These are phyloP conservation scores for Geotrichum carabidarum DNA, from an alignment of 1,139 yeast species.

Conservation along the genomic window DNA sequence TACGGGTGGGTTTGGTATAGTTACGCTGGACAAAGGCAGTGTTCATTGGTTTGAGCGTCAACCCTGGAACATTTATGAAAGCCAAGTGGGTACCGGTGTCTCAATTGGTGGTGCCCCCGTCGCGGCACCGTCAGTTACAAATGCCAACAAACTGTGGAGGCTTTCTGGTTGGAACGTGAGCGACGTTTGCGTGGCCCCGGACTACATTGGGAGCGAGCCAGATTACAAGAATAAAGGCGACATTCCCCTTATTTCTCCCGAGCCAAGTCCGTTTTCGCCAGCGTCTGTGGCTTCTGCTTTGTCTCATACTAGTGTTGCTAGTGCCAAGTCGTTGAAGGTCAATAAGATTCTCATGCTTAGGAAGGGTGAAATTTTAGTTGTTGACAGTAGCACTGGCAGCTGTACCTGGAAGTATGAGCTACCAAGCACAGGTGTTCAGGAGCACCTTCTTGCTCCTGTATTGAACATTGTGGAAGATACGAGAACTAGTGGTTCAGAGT, in stretches of 20 bases:
- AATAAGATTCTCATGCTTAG: slow-evolving; percentile 22
- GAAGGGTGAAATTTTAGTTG: slow-evolving; percentile 41
- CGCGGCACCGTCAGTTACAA: background rate
- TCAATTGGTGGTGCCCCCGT: background rate
- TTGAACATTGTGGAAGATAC: background rate
- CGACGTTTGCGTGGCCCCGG: slow-evolving; percentile 21
- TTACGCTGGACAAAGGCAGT: slow-evolving; percentile 55
- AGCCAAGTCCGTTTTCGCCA: background rate
- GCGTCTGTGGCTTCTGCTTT: background rate
- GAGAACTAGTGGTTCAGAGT: background rate
- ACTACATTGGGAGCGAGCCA: slow-evolving; percentile 14
- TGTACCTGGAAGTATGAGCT: slow-evolving; percentile 45
- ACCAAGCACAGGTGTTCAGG: slow-evolving; percentile 35
- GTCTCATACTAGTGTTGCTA: background rate
- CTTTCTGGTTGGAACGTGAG: slow-evolving; percentile 30
- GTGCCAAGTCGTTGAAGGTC: background rate
- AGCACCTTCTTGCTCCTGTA: slow-evolving; percentile 11
- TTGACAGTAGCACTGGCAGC: slow-evolving; percentile 46
- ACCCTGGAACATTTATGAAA: slow-evolving; percentile 8
- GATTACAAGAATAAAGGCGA: slow-evolving; percentile 4
- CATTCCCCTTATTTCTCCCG: background rate
- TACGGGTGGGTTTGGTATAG: slow-evolving; percentile 48
- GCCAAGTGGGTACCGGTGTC: slow-evolving; percentile 20
- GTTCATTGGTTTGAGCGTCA: slow-evolving; percentile 52
- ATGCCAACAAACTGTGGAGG: slow-evolving; percentile 31